phyloP scores from a whole-genome alignment of 495 filamentous ascomycete species.

The Chaetomidium leptoderma region DNA sequence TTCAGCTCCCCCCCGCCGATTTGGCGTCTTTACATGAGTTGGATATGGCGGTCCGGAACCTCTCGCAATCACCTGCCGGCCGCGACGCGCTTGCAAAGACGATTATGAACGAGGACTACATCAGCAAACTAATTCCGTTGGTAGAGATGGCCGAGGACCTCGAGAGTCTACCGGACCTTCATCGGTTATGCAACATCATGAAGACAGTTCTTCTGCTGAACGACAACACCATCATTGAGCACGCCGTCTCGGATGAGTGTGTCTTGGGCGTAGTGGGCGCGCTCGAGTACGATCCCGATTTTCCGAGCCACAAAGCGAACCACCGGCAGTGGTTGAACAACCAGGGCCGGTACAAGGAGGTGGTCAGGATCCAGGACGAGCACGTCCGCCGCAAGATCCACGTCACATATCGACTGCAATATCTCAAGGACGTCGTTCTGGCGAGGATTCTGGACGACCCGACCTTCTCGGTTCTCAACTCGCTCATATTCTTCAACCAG shows the following conservation, averaged over 20 bases:
- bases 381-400: slow-evolving; percentile 86
- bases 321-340: slow-evolving; percentile 90
- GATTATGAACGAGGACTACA: slow-evolving; percentile 79
- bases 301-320: slow-evolving; percentile 97
- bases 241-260: slow-evolving; percentile 82
- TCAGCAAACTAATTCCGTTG: slow-evolving; percentile 77
- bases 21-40: slow-evolving; percentile 78
- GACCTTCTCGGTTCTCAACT: slow-evolving; percentile 96
- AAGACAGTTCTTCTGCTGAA: slow-evolving; percentile 92
- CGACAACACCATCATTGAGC: slow-evolving; percentile 89
- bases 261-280: slow-evolving; percentile 93
- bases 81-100: slow-evolving; percentile 88
- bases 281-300: slow-evolving; percentile 96
- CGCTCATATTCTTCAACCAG: slow-evolving; percentile 97
- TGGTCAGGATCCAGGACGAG: slow-evolving; percentile 81
- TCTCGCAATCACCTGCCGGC: slow-evolving; percentile 66
- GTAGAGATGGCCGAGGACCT: slow-evolving; percentile 85
- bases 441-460: slow-evolving; percentile 95
- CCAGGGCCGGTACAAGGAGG: slow-evolving; percentile 89
- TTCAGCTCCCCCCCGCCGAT: slow-evolving; percentile 72
- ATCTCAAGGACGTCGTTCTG: slow-evolving; percentile 96
- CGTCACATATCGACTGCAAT: slow-evolving; percentile 90
- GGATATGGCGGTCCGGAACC: slow-evolving; percentile 71
- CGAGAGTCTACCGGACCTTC: slow-evolving; percentile 79
- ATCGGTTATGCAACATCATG: slow-evolving; percentile 95